Evolutionary conservation across 306 rosid species (phyloP), one percentile per base, ranked within the genome.

Genomic region (Begonia peltatifolia): DNA sequence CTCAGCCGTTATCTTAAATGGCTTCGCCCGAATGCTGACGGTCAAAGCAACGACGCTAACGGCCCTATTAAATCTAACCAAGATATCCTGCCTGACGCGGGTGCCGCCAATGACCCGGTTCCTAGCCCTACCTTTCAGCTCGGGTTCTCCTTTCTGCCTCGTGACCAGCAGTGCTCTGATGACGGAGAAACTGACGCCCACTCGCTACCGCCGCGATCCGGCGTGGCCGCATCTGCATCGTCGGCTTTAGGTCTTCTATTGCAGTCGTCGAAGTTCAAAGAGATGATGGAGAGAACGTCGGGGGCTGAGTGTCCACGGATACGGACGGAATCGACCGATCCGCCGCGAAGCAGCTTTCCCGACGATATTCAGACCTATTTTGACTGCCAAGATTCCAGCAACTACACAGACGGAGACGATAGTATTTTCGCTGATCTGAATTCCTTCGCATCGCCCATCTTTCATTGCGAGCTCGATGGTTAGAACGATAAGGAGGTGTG

Each of bases 341-440:
- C 66, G 6, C 77, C 76, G 2, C 72, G 74, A 5, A 81, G 90
- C 1, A 76, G 75, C 8, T 80, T 89, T 41, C 97, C 97, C 0
- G 94, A 89, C 55, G 93, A 89, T 57, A 79, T 89, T 60, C 97
- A 89, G 55, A 89, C 97, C 0, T 84, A 74, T 41, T 89, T 89
- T 59, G 94, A 73, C 36, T 70, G 74, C 46, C 71, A 89, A 50
- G 83, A 76, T 23, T 70, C 78, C 12, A 58, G 67, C 10, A 57
- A 62, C 74, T 68, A 66, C 43, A 23, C 59, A 0, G 90, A 78
- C 22, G 72, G 63, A 54, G 84, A 89, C 59, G 95, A 84, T 58
- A 54, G 68, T 50, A 79, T 89, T 48, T 89, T 89, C 47, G 87
- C 87, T 53, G 88, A 68, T 11, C 62, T 82, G 11, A 66, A 58